Base-by-base conservation (phyloP, 2,329 filamentous ascomycete genomes). In the Metarhizium robertsii region DNA sequence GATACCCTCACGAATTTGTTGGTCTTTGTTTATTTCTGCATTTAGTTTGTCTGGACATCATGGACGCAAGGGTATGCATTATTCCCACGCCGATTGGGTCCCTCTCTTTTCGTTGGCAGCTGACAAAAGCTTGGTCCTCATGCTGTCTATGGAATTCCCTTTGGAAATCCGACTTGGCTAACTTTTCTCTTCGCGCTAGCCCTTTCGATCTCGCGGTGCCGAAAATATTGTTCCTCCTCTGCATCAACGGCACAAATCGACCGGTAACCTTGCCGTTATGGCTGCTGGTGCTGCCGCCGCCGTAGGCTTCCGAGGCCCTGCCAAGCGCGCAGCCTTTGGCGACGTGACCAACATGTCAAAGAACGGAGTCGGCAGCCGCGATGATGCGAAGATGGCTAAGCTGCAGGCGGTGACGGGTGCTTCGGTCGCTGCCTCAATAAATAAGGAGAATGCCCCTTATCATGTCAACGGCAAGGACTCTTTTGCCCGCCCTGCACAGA, bases 181-280 rank as follows among this genome's bases (percentile, higher is more conserved):
- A 45, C 53, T 32, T 45, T 51, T 36, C 36, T 18, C 20, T 40
- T 30, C 43, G 25, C 20, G 53, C 49, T 57, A 76, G 72, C 72
- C 72, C 56, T 71, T 68, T 55, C 69, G 72, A 64, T 69, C 69
- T 55, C 70, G 71, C 60, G 68, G 68, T 81, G 87, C 71, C 54
- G 71, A 76, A 58, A 80, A 80, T 62, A 84, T 84, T 67, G 74
- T 62, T 29, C 66, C 65, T 10, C 55, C 80, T 53, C 74, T 91
- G 59, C 89, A 95, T 64, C 85, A 90, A 64, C 86, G 87, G 60
- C 86, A 90, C 73, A 95, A 95, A 72, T 95, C 91, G 8, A 85
- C 84, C 70, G 70, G 86, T 72, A 71, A 80, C 79, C 61, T 88
- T 48, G 60, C 62, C 34, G 60, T 57, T 43, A 68, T 65, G 63